These are phyloP conservation scores for Huntiella decipiens DNA, from an alignment of 2,329 filamentous ascomycete species.

Conservation along the genomic window DNA sequence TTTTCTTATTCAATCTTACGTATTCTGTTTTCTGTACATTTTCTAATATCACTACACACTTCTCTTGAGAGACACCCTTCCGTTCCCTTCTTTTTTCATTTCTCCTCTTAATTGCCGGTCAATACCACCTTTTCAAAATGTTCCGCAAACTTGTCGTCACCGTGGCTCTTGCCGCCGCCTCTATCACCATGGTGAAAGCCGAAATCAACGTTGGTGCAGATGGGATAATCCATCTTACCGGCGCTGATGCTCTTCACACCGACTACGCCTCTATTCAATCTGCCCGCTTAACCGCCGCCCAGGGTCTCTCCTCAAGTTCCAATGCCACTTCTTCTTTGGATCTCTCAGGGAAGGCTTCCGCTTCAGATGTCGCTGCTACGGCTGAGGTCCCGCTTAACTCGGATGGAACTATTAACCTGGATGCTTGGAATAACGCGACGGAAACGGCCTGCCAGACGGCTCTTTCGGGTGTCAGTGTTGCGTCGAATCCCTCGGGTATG, in stretches of 20 bases:
- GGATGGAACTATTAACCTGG: constrained; percentile 31
- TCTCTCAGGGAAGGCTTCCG: constrained; percentile 3
- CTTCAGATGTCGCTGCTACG: not conserved
- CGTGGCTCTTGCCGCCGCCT: constrained; percentile 10
- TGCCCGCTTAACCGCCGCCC: constrained; percentile 2
- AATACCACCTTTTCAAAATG: constrained; percentile 4
- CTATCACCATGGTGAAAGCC: constrained; percentile 9
- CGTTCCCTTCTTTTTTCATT: not conserved
- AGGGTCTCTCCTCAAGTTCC: not conserved
- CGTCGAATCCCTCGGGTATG: constrained; percentile 56
- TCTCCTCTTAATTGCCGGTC: not conserved
- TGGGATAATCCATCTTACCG: constrained; percentile 6
- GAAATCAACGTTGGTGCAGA: constrained; percentile 1
- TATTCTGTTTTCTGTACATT: not conserved
- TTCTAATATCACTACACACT: not conserved
- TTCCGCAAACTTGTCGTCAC: constrained; percentile 10
- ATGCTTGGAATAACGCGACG: constrained; percentile 36
- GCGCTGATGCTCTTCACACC: constrained; percentile 9
- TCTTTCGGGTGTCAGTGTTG: constrained; percentile 34
- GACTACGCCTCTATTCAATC: constrained; percentile 11
- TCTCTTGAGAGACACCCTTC: not conserved
- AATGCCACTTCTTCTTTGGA: not conserved
- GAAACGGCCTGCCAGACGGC: constrained; percentile 38
- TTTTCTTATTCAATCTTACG: no score
- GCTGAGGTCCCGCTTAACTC: constrained; percentile 19